phyloP scores from a whole-genome alignment of 2,329 filamentous ascomycete genomes.

The Colletotrichum musicola region DNA sequence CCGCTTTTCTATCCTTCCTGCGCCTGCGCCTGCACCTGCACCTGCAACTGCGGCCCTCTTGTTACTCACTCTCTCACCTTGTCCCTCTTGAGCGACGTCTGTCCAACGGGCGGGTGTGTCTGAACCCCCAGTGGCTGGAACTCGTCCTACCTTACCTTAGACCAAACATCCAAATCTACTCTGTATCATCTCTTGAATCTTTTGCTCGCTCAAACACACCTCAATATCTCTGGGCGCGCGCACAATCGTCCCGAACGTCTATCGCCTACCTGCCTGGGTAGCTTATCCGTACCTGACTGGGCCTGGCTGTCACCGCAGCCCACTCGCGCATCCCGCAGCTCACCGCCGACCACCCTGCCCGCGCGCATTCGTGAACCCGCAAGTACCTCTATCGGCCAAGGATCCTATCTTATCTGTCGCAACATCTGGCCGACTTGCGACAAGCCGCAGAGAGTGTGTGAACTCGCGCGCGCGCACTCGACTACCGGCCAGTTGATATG shows the following conservation, averaged over 20 bases:
- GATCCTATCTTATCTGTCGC: conserved; percentile 27
- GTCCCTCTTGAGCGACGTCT: conserved; percentile 8
- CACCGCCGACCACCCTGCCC: conserved; percentile 1
- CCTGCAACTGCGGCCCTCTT: conserved; percentile 9
- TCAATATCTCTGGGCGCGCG: background rate
- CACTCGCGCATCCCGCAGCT: conserved; percentile 2
- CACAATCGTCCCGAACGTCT: background rate
- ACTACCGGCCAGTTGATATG: conserved; percentile 28
- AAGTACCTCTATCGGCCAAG: conserved; percentile 14
- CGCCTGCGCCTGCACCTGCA: too few relatives aligned
- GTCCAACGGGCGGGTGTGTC: background rate
- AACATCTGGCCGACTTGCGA: conserved; percentile 21
- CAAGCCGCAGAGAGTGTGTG: background rate
- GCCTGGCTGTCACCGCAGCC: conserved; percentile 10
- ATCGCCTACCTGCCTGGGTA: background rate
- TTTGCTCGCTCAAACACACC: background rate
- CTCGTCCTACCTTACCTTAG: conserved; percentile 26
- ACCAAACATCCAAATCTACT: conserved; percentile 17
- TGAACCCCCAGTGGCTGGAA: conserved; percentile 11
- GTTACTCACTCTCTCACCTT: conserved; percentile 12
- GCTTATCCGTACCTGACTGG: background rate
- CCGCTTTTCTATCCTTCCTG: conserved; percentile 30
- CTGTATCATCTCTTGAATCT: background rate
- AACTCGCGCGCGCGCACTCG: conserved; percentile 10
- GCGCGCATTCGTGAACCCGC: conserved; percentile 26